These are phyloP conservation scores for Eucalyptus erythrocorys DNA, from an alignment of 345 rosid genomes.

Conservation along the genomic window DNA sequence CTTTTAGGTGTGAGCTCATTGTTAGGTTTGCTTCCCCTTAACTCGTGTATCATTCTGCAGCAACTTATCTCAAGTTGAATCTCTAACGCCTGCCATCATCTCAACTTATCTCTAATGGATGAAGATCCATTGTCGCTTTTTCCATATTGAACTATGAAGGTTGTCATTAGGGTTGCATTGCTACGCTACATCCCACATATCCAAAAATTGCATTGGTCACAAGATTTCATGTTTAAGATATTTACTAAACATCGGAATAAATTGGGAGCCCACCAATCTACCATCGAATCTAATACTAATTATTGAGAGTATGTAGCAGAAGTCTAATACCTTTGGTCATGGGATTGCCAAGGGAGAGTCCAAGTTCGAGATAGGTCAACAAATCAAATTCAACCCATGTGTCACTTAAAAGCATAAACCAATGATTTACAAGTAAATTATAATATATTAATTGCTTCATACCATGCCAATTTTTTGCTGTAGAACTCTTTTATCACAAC, in stretches of 20 bases:
- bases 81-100: background rate
- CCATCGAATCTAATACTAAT: background rate
- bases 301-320: background rate
- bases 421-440: background rate
- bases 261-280: background rate
- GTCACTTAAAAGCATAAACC: background rate
- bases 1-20: background rate
- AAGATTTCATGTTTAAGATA: background rate
- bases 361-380: background rate
- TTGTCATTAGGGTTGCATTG: background rate
- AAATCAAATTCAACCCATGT: background rate
- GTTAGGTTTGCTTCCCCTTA: background rate
- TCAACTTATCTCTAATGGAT: background rate
- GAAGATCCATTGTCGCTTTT: background rate
- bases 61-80: background rate
- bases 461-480: fast-evolving
- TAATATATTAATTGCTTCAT: too few species aligned
- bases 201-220: background rate
- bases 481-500: background rate
- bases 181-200: background rate
- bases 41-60: background rate
- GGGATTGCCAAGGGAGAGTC: background rate
- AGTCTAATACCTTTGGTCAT: background rate
- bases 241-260: too few species aligned
- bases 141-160: background rate